Conservation (phyloP, 2,329 filamentous ascomycete species). For the Cucurbitaria berberidis region DNA sequence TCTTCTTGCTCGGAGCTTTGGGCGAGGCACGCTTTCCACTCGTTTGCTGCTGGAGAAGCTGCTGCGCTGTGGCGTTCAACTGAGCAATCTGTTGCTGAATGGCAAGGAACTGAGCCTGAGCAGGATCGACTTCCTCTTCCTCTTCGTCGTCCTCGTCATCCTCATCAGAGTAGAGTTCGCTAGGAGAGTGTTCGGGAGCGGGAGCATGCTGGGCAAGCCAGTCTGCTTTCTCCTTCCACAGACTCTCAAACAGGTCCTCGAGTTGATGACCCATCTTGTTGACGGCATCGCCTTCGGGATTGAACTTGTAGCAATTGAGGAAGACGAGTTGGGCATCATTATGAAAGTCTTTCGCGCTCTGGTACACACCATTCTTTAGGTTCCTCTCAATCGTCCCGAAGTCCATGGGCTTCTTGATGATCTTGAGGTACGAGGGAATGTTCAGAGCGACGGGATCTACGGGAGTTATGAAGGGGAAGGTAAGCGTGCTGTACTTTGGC, state of each 20-base stretch:
- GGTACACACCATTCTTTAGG: conserved; percentile 78
- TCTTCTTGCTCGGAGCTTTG: conserved; percentile 55
- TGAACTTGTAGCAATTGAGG: conserved; percentile 91
- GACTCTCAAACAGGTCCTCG: conserved; percentile 74
- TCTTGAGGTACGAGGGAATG: conserved; percentile 89
- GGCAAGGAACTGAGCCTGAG: conserved; percentile 54
- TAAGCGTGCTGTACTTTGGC: conserved; percentile 70
- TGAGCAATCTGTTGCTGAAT: conserved; percentile 72
- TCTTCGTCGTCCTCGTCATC: conserved; percentile 75
- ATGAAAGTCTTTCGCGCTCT: conserved; percentile 83
- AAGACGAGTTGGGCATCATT: conserved; percentile 83
- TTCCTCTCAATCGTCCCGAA: conserved; percentile 80
- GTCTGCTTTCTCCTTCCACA: conserved; percentile 79
- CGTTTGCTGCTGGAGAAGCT: conserved; percentile 47
- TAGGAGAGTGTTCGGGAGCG: conserved; percentile 69
- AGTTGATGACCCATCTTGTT: conserved; percentile 73
- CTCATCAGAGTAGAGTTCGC: conserved; percentile 59
- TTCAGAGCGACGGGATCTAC: conserved; percentile 94
- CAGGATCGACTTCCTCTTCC: conserved; percentile 56
- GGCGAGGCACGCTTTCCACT: conserved; percentile 62
- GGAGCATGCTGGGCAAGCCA: conserved; percentile 81
- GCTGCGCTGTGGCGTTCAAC: conserved; percentile 68
- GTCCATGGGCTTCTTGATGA: conserved; percentile 98
- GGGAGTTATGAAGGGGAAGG: conserved; percentile 77
- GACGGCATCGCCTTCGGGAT: conserved; percentile 77